A percentile compares a stretch with the other conserved stretches of the same genome.
Evolutionary conservation across 805 yeast species (phyloP).

Genomic region (Ogataea henricii): DNA sequence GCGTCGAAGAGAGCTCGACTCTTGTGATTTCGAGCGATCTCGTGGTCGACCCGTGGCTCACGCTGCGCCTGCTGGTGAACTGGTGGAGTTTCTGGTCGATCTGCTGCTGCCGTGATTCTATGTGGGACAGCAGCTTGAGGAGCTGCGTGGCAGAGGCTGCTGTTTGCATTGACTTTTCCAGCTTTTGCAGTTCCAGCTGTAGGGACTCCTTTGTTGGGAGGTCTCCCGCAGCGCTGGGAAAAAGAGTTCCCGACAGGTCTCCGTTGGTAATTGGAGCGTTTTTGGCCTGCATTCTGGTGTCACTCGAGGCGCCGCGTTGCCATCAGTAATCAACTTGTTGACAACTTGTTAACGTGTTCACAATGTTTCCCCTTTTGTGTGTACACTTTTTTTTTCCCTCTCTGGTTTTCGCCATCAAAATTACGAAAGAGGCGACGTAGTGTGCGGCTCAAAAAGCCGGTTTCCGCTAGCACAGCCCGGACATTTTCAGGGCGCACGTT

Average conservation of each 20-base stretch:
- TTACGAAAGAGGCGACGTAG: no score
- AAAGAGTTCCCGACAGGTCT: not conserved
- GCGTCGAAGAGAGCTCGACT: conserved; percentile 63
- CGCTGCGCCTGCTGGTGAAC: conserved; percentile 35
- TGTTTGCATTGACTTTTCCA: conserved; percentile 27
- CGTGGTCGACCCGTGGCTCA: conserved; percentile 39
- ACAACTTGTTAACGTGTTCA: conserved; percentile 5
- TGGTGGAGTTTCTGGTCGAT: conserved; percentile 26
- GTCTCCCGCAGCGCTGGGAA: not conserved
- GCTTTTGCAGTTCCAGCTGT: conserved; percentile 21
- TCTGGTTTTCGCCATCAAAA: not conserved
- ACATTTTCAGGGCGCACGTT: not conserved
- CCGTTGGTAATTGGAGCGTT: not conserved
- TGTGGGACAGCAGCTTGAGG: conserved; percentile 22
- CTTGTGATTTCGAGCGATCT: conserved; percentile 58
- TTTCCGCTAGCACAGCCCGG: not conserved
- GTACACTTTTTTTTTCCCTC: not conserved
- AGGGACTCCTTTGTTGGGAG: conserved; percentile 26
- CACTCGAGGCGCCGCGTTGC: no score
- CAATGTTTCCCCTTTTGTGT: not conserved
- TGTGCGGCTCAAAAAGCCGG: not conserved
- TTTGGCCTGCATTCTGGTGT: conserved; percentile 2
- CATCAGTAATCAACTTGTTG: no score
- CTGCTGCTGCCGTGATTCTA: conserved; percentile 28
- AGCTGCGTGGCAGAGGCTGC: conserved; percentile 29